Evolutionary conservation across 495 filamentous ascomycete species (phyloP), one percentile per base, ranked within the genome.

Genomic region (Penicillium salamii): DNA sequence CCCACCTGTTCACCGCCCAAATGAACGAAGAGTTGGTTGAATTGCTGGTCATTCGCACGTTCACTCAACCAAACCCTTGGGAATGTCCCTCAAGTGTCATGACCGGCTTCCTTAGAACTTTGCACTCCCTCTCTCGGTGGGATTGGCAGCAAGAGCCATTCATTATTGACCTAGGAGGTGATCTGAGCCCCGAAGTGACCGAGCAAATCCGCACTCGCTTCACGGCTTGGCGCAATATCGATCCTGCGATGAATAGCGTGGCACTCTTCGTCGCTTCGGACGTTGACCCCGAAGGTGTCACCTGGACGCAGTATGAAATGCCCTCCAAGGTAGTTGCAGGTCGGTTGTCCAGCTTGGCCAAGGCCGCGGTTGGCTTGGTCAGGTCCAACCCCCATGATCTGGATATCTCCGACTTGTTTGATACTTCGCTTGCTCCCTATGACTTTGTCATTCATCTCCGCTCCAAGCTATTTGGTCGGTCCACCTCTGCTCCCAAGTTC

Each of bases 91-190:
- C 85, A 0, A 90, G 83, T 59, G 75, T 84, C n/a, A 85, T 80
- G 72, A 85, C 84, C 14, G 93, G 87, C 3, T 95, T 98, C 58
- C 65, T 91, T 15, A 80, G 91, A 33, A 87, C 90, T 5, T 71
- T 98, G 7, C 59, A 82, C 6, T 85, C 89, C 53, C 67, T 97
- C 9, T 79, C 90, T 1, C 77, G 80, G 18, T 98, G 93, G 91
- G 90, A 97, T 58, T 98, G 93, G 93, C 82, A 88, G 17, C 69
- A 77, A 21, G 84, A 89, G 20, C 88, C 93, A 0, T 75, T 96
- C 21, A 78, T 96, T 29, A 71, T 97, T 19, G 88, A 96, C 61
- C 75, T 90, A 6, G 48, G 65, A 62, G 42, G 71, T 68, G 47
- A 83, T 79, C 19, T 93, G 78, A 82, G 51, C 33, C 62, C 64